These are phyloP conservation scores for Rhizopogon rudus DNA, from an alignment of 768 basidiomycete genomes.

Conservation along the genomic window DNA sequence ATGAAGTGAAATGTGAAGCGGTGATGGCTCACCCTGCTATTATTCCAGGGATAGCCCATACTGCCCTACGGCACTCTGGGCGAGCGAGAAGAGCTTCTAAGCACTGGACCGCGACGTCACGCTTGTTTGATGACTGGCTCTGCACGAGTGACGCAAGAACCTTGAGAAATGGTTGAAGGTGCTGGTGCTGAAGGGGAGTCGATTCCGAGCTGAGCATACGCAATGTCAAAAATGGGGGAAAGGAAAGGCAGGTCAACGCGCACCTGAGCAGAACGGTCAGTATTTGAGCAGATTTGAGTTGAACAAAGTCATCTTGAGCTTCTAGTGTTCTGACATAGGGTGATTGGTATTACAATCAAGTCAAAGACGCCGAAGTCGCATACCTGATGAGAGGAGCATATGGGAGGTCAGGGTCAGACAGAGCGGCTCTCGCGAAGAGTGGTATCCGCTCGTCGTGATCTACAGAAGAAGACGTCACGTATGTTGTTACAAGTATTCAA, in stretches of 20 bases:
- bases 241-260: conserved; percentile 7
- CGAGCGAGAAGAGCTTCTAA: conserved; percentile 80
- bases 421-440: conserved; percentile 58
- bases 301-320: conserved; percentile 91
- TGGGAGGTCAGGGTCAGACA: conserved; percentile 74
- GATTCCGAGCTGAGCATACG: conserved; percentile 40
- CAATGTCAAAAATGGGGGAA: conserved; percentile 2
- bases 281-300: conserved; percentile 85
- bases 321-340: conserved; percentile 59
- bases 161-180: conserved; percentile 56
- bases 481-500: not conserved
- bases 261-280: conserved; percentile 82
- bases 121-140: conserved; percentile 57
- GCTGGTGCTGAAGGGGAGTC: conserved; percentile 41
- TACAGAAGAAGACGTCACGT: conserved; percentile 20
- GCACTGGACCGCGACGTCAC: conserved; percentile 90
- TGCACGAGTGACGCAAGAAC: conserved; percentile 59
- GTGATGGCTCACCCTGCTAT: conserved; percentile 51
- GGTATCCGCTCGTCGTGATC: conserved; percentile 87
- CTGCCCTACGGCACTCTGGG: conserved; percentile 72
- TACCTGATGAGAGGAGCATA: conserved; percentile 78
- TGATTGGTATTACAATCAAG: not conserved
- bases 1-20: too few species aligned
- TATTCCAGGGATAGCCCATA: conserved; percentile 72
- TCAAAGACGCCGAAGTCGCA: conserved; percentile 1